A percentile compares a stretch with the other conserved stretches of the same genome.
Evolutionary conservation across 208 protist genomes (phyloP).

Genomic region (Novymonas esmeraldas): DNA sequence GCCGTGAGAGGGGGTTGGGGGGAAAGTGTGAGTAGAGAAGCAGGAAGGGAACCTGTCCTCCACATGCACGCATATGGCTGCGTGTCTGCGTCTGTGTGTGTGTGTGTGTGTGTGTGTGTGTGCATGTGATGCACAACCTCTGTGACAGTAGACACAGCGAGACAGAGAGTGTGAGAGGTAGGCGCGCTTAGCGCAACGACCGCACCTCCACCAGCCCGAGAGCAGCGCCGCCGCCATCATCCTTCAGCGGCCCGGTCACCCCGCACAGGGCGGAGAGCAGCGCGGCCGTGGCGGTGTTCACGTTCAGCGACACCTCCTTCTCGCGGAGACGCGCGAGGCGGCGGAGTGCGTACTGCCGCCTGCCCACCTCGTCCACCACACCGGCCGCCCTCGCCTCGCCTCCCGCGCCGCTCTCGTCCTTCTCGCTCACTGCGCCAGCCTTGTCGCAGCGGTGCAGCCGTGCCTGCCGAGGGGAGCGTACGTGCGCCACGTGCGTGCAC

Average conservation of each 20-base stretch:
- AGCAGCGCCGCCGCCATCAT: background rate
- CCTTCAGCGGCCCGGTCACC: slow-evolving; percentile 17
- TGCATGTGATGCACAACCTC: background rate
- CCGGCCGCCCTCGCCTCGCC: background rate
- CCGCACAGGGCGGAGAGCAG: slow-evolving; percentile 50
- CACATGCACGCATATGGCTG: background rate
- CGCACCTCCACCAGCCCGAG: slow-evolving; percentile 8
- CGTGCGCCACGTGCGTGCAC: slow-evolving; percentile 66
- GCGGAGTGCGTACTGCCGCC: slow-evolving; percentile 16
- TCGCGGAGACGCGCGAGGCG: slow-evolving; percentile 31
- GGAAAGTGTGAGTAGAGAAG: too few relatives aligned
- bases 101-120: background rate
- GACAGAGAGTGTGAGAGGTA: background rate
- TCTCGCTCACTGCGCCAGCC: too few relatives aligned
- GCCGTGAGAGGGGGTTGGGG: too few relatives aligned
- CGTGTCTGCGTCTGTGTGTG: background rate
- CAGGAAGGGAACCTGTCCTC: too few relatives aligned
- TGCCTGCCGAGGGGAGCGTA: slow-evolving; percentile 50
- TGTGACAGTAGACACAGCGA: background rate
- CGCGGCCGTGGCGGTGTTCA: slow-evolving; percentile 72
- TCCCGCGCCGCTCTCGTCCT: too few relatives aligned
- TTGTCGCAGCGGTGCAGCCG: slow-evolving; percentile 23
- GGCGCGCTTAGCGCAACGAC: background rate
- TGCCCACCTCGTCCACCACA: slow-evolving; percentile 6
- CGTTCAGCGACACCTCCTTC: slow-evolving; percentile 81